Evolutionary conservation across 2,329 filamentous ascomycete species (phyloP).

Genomic region (Lecanicillium sp.): DNA sequence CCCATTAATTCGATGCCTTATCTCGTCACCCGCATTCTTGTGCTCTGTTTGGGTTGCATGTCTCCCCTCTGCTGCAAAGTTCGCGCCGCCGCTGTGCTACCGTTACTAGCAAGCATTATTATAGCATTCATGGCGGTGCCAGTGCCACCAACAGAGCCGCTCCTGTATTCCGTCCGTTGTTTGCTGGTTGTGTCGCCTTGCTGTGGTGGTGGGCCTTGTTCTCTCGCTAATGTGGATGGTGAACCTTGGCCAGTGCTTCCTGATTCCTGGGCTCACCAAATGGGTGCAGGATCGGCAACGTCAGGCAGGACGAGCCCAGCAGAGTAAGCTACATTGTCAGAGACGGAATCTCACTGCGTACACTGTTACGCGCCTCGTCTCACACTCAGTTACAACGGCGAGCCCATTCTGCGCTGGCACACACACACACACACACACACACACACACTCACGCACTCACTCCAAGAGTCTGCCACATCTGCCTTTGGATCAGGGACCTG

Average conservation of each 20-base stretch:
- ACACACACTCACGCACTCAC: no score
- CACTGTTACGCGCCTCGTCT: background rate
- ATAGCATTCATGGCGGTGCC: no score
- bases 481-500: conserved; percentile 5
- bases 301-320: background rate
- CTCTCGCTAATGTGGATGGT: no score
- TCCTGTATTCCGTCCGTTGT: background rate
- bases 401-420: no score
- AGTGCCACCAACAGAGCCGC: conserved; percentile 5
- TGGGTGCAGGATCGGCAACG: no score
- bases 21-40: conserved; percentile 9
- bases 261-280: no score
- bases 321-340: background rate
- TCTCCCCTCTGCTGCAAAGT: background rate
- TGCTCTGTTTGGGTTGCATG: conserved; percentile 2
- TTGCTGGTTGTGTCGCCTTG: background rate
- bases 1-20: background rate
- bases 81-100: conserved; percentile 1
- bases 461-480: background rate
- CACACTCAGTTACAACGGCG: background rate
- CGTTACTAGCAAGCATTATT: background rate
- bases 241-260: no score
- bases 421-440: no score
- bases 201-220: background rate
- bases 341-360: background rate